Conservation (phyloP, 116 monocot species). For the Dioscorea cayenensis region DNA sequence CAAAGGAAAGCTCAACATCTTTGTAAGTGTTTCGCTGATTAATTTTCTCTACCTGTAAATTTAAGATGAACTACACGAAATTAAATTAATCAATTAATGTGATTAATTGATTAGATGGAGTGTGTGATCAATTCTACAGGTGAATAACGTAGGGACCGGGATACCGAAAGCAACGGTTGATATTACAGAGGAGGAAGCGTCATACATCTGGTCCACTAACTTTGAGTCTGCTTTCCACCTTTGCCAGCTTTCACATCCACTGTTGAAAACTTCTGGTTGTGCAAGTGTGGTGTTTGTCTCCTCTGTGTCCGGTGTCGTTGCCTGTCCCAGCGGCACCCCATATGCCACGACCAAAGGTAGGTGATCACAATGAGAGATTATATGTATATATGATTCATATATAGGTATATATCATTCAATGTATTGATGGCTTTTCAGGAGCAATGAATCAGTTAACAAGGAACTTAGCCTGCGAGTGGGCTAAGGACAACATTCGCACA, state of each 20-base stretch:
- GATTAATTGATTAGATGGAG: background rate
- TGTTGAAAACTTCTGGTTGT: slow-evolving; percentile 21
- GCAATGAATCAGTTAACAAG: slow-evolving; percentile 27
- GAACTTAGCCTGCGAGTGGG: slow-evolving; percentile 39
- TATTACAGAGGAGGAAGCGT: slow-evolving; percentile 10
- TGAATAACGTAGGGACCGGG: slow-evolving; percentile 16
- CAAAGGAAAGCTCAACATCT: slow-evolving; percentile 27
- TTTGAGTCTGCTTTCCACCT: slow-evolving; percentile 25
- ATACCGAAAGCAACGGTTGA: background rate
- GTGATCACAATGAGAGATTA: background rate
- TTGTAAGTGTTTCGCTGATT: slow-evolving; percentile 8
- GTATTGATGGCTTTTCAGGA: background rate
- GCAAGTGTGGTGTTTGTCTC: slow-evolving; percentile 22
- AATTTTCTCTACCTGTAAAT: background rate
- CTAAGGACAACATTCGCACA: slow-evolving; percentile 14
- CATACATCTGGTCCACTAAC: slow-evolving; percentile 16
- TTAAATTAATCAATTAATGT: background rate
- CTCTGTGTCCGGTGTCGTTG: slow-evolving; percentile 6
- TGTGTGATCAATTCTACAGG: background rate
- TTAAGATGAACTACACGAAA: background rate
- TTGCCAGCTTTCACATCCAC: slow-evolving; percentile 23
- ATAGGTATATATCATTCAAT: background rate
- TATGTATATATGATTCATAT: background rate
- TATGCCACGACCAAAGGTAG: slow-evolving; percentile 25
- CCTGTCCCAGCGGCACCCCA: background rate